Evolutionary conservation across 1,139 yeast genomes (phyloP).

Genomic region (Candida pseudoviswanathii): DNA sequence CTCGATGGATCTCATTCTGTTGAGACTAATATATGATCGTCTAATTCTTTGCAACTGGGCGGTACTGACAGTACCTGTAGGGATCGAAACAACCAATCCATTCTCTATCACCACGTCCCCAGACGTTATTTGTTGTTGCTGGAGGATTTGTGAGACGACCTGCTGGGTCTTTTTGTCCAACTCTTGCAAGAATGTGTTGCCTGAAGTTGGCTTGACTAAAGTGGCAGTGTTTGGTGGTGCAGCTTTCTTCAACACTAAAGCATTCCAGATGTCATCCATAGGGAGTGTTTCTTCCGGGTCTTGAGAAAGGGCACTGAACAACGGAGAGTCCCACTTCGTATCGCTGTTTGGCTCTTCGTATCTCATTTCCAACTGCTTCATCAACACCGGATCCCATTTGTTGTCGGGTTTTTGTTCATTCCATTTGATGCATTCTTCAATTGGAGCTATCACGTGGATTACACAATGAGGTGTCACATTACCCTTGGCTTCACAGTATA

Average conservation of each 20-base stretch:
- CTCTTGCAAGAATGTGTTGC: constrained; percentile 75
- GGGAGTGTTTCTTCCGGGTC: constrained; percentile 56
- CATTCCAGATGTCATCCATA: constrained; percentile 71
- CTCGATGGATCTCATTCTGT: constrained; percentile 76
- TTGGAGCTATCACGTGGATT: constrained; percentile 72
- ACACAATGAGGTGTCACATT: constrained; percentile 82
- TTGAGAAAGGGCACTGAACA: constrained; percentile 63
- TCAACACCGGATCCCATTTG: constrained; percentile 69
- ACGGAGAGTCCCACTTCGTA: constrained; percentile 93
- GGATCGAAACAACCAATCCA: constrained; percentile 58
- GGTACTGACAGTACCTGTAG: constrained; percentile 61
- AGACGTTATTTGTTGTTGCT: constrained; percentile 63
- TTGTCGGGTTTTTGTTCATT: constrained; percentile 35
- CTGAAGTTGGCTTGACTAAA: constrained; percentile 67
- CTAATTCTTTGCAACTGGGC: constrained; percentile 84
- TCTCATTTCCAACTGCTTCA: constrained; percentile 74
- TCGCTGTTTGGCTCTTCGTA: constrained; percentile 91
- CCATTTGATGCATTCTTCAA: constrained; percentile 64
- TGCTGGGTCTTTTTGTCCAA: constrained; percentile 72
- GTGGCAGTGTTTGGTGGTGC: constrained; percentile 81
- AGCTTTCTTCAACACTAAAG: constrained; percentile 62
- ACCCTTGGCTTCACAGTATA: constrained; percentile 91
- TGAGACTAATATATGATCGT: constrained; percentile 77
- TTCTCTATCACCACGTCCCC: constrained; percentile 45
- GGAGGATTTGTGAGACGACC: constrained; percentile 59